Evolutionary conservation across 169 alveolate genomes (phyloP).

Genomic region (Plasmodium falciparum): DNA sequence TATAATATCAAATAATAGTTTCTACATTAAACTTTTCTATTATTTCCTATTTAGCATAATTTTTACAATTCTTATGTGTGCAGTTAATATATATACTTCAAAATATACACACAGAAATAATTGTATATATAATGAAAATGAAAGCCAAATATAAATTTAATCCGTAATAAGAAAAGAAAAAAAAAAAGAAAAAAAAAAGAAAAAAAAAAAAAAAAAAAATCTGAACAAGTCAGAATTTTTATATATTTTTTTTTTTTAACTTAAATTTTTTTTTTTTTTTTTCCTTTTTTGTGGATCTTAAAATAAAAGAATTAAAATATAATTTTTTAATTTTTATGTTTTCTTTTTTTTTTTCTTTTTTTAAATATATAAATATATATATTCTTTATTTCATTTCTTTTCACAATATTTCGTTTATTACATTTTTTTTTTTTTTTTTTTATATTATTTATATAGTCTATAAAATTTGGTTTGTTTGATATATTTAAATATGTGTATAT

Average conservation of each 20-base stretch:
- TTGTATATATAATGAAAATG: slow-evolving; percentile 18
- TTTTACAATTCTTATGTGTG: slow-evolving; percentile 21
- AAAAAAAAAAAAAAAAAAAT: slow-evolving; percentile 11
- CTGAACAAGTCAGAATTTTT: too few species aligned
- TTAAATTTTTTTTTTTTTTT: slow-evolving; percentile 3
- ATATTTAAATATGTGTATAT: too few species aligned
- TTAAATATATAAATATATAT: too few species aligned
- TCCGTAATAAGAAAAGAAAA: slow-evolving; percentile 2
- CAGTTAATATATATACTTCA: slow-evolving; percentile 40
- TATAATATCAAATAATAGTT: slow-evolving; percentile 40
- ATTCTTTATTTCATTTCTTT: too few species aligned
- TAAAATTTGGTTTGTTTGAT: too few species aligned
- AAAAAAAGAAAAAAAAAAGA: too few species aligned
- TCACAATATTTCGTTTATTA: too few species aligned
- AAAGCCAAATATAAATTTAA: slow-evolving; percentile 1
- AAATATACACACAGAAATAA: slow-evolving; percentile 9
- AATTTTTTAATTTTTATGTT: too few species aligned
- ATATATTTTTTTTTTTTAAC: background rate
- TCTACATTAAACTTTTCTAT: slow-evolving; percentile 29
- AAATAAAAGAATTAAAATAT: too few species aligned
- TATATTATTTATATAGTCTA: too few species aligned
- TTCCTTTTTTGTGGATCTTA: background rate
- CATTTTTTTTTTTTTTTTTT: too few species aligned
- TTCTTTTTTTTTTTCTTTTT: too few species aligned
- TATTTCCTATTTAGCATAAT: slow-evolving; percentile 36